A percentile compares a stretch with the other conserved stretches of the same genome.
Evolutionary conservation across 768 basidiomycete genomes (phyloP).

Genomic region (Boletus tylopilopsis): DNA sequence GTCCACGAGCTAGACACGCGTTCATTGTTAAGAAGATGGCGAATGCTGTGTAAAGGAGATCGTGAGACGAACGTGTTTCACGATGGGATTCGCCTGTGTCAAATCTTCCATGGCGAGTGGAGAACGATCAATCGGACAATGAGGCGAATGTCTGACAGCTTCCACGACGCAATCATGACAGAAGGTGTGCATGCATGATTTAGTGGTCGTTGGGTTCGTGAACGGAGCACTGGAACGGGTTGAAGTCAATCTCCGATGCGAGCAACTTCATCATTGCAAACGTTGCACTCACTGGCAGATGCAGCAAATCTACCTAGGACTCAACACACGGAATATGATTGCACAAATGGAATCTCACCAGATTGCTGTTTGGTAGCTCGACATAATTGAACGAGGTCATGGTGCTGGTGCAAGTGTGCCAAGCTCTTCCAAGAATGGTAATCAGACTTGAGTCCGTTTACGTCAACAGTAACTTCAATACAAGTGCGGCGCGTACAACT

Average conservation of each 20-base stretch:
- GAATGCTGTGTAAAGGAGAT: constrained; percentile 1
- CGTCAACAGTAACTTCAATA: too few species aligned
- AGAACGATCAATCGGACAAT: constrained; percentile 84
- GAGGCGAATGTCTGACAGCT: constrained; percentile 61
- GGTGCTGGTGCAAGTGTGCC: background rate
- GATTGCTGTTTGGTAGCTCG: constrained; percentile 59
- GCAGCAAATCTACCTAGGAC: constrained; percentile 59
- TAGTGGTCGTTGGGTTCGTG: constrained; percentile 68
- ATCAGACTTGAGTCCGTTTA: constrained; percentile 16
- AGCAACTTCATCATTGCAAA: background rate
- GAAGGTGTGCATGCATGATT: constrained; percentile 80
- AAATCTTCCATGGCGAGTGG: constrained; percentile 58
- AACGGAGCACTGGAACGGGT: constrained; percentile 56
- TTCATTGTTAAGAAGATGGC: constrained; percentile 5
- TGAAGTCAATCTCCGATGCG: constrained; percentile 8
- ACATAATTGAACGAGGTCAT: constrained; percentile 48
- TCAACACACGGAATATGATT: background rate
- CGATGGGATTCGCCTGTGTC: constrained; percentile 64
- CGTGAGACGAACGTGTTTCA: constrained; percentile 48
- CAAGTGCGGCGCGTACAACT: too few species aligned
- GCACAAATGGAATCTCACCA: constrained; percentile 38
- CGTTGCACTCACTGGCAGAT: constrained; percentile 56
- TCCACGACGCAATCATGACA: constrained; percentile 76
- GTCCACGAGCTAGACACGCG: constrained; percentile 63
- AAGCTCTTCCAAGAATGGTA: constrained; percentile 11